Base-by-base conservation (phyloP, 169 alveolate species). In the Plasmodium relictum region DNA sequence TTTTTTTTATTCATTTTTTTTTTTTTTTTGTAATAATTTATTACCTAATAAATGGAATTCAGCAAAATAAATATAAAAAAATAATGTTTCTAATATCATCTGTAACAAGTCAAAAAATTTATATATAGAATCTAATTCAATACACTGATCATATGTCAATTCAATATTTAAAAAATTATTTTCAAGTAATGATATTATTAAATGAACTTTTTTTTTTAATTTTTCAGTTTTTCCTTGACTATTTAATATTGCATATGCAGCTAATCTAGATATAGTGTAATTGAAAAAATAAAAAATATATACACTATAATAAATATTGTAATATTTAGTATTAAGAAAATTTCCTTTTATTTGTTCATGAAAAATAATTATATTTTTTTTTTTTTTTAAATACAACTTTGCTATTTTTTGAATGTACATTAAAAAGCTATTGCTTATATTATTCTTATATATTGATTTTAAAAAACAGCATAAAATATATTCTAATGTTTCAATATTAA, bases 401-500 rank as follows among this genome's bases (percentile, higher is more conserved):
- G 59, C 22, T 22, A 85, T 56, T 69, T 70, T 37, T 44, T 69
- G 41, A 26, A 58, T 41, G 59, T 41, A 18, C 7, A 16, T 56
- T 44, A 85, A 37, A 7, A 85, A 42, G 26, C 14, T 59, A 37
- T 58, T n/a, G n/a, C 18, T 85, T 44, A 85, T 71, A 70, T 70
- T 14, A 18, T 59, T 71, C 52, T 70, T 85, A 54, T 59, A 37
- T 41, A 71, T 85, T 9, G 76, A 5, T 24, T 44, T 85, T 8
- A 70, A 9, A 48, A 41, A 65, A 20, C 76, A 85, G 22, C 72
- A 85, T 6, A 85, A 22, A 31, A 85, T 70, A 48, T 85, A 85
- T 48, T 85, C 92, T 22, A 85, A n/a, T 48, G 86, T 42, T 56
- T 85, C 92, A 18, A 85, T 45, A 58, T 85, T 85, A 37, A 37